These are phyloP conservation scores for Chimonanthus praecox DNA, from an alignment of 164 flowering plant genomes.

Conservation along the genomic window DNA sequence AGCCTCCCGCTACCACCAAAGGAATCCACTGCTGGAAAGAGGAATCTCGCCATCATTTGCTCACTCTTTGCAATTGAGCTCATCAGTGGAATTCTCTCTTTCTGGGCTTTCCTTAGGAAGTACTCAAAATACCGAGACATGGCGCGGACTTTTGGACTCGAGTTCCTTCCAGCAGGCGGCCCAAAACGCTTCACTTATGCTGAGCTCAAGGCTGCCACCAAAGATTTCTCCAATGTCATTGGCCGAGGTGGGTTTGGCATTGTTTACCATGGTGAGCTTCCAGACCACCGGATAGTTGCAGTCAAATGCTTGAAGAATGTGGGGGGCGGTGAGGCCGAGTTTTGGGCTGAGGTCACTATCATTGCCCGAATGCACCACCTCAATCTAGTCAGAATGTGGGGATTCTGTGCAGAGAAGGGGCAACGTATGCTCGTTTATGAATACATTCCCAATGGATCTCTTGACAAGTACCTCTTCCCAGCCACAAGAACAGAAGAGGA, in stretches of 20 bases:
- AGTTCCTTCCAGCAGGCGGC: conserved; percentile 61
- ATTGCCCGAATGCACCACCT: conserved; percentile 88
- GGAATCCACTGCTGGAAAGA: conserved; percentile 33
- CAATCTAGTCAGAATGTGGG: conserved; percentile 74
- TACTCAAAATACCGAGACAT: conserved; percentile 66
- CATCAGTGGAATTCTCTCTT: conserved; percentile 47
- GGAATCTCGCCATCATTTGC: conserved; percentile 49
- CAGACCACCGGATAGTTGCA: conserved; percentile 60
- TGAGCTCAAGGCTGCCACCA: conserved; percentile 61
- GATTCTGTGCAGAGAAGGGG: conserved; percentile 71
- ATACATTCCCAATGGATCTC: conserved; percentile 59
- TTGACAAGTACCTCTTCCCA: conserved; percentile 42
- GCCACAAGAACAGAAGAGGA: conserved; percentile 4
- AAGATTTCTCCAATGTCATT: conserved; percentile 43
- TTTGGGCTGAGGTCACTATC: conserved; percentile 84
- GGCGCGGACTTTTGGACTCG: conserved; percentile 68
- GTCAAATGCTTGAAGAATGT: conserved; percentile 53
- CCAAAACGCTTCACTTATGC: conserved; percentile 60
- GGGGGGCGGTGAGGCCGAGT: conserved; percentile 53
- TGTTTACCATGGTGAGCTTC: conserved; percentile 56
- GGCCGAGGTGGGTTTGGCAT: conserved; percentile 75
- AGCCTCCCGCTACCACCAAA: conserved; percentile 52
- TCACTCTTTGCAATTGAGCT: conserved; percentile 59
- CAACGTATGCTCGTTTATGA: conserved; percentile 60
- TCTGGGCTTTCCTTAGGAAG: conserved; percentile 61